Base-by-base conservation (phyloP, 345 rosid species). In the Populus tremula region DNA sequence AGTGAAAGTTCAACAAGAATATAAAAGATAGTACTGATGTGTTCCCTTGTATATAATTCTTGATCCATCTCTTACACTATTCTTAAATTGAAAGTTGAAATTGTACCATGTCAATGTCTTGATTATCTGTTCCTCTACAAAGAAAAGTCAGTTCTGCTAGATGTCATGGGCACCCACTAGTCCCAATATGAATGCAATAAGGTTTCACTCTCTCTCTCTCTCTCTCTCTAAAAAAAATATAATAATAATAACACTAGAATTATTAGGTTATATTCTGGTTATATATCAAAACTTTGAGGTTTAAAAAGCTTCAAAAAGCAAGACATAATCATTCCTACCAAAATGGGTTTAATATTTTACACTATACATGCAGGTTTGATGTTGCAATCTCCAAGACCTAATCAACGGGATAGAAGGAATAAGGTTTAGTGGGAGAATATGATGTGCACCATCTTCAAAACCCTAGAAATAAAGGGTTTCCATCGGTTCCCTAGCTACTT, bases 291-390 rank as follows among this genome's bases (percentile, higher is more conserved):
- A n/a, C 75, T 49, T 65, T 66, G 62, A 67, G 69, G 69, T n/a
- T 62, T 70, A 47, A 33, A 77, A 73, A 77, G 69, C 74, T 77
- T 67, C 25, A 54, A 74, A 84, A 79, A 73, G 80, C 20, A 76
- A 70, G 31, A 81, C 75, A 73, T 49, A 79, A 82, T 85, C 77
- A 85, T 77, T 77, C 63, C 23, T n/a, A 36, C 83, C 75, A 61
- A 77, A 56, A 69, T 65, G 72, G 79, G 70, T 70, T 61, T 76
- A 69, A n/a, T 33, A 17, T n/a, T 56, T 31, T 81, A 68, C 77
- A 81, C 74, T 66, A 41, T 47, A 16, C 7, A 35, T 36, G 41
- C 43, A n/a, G 67, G 66, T 82, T 50, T 77, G 76, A 69, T 64
- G 82, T 66, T 77, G 73, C 80, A 75, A 71, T 74, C 79, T 81